Evolutionary conservation across 140 eudicot species (phyloP).

Genomic region (Senecio squalidus): DNA sequence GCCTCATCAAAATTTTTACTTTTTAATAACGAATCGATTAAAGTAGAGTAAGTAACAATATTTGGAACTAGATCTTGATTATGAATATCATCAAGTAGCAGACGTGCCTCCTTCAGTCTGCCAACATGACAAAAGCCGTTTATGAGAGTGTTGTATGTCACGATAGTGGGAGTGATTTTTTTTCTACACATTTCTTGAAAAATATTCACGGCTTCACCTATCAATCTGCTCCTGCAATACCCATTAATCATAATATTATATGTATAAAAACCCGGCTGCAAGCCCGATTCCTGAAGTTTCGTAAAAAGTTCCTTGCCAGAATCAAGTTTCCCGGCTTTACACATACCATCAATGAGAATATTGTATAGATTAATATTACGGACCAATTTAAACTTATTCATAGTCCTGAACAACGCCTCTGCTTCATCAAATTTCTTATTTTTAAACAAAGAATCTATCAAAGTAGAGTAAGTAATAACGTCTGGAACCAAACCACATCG

Average conservation of each 20-base stretch:
- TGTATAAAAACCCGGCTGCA: constrained; percentile 31
- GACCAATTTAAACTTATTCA: constrained; percentile 14
- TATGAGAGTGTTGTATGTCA: constrained; percentile 31
- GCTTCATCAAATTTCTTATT: constrained; percentile 19
- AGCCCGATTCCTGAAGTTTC: constrained; percentile 16
- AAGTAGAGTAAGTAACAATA: constrained; percentile 29
- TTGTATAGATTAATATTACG: constrained; percentile 27
- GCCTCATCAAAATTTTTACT: constrained; percentile 20
- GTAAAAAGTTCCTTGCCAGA: constrained; percentile 16
- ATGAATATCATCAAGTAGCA: constrained; percentile 13
- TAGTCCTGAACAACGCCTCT: constrained; percentile 1
- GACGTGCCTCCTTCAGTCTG: constrained; percentile 15
- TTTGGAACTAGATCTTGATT: constrained; percentile 19
- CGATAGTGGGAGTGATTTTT: constrained; percentile 24
- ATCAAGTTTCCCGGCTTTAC: constrained; percentile 33
- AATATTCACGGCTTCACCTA: constrained; percentile 19
- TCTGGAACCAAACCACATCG: constrained; percentile 27
- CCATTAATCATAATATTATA: constrained; percentile 35
- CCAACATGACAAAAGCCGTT: constrained; percentile 26
- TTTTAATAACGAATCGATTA: constrained; percentile 25
- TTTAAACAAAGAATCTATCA: constrained; percentile 28
- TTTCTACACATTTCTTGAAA: constrained; percentile 20
- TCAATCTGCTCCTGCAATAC: constrained; percentile 27
- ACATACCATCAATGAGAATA: constrained; percentile 30
- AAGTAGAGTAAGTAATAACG: constrained; percentile 25